These are phyloP conservation scores for Hemisphaericaspora lyxosophila DNA, from an alignment of 1,139 yeast genomes.

Conservation along the genomic window DNA sequence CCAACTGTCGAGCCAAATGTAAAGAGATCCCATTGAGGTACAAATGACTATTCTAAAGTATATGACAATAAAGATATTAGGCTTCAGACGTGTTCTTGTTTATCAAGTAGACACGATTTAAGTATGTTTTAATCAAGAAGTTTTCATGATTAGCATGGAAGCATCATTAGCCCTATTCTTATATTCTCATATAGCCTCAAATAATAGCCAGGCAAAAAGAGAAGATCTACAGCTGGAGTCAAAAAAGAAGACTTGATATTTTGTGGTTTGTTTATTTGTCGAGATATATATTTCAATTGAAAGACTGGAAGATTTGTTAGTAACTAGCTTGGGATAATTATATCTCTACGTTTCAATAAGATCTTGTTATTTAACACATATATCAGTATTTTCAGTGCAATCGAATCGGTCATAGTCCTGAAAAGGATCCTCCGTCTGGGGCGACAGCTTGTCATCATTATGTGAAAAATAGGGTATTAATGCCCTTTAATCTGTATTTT, in stretches of 20 bases:
- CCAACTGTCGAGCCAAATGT: too few species aligned
- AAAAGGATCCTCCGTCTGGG: slow-evolving; percentile 59
- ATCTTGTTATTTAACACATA: background rate
- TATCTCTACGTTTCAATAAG: too few species aligned
- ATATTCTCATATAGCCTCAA: background rate
- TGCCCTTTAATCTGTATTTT: background rate
- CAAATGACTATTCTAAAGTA: background rate
- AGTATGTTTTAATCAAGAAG: slow-evolving; percentile 41
- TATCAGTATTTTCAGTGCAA: slow-evolving; percentile 56
- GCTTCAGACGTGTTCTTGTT: slow-evolving; percentile 22
- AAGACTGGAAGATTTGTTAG: background rate
- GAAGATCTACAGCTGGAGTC: background rate
- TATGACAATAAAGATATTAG: slow-evolving; percentile 1
- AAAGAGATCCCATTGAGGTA: too few species aligned
- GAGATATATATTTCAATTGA: background rate
- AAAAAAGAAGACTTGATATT: too few species aligned
- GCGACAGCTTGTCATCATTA: slow-evolving; percentile 54
- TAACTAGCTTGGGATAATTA: too few species aligned
- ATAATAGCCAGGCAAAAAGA: background rate
- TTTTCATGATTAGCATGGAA: slow-evolving; percentile 55
- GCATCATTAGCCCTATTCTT: slow-evolving; percentile 40
- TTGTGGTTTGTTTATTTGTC: background rate
- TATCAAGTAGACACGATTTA: slow-evolving; percentile 25
- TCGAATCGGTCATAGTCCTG: slow-evolving; percentile 61
- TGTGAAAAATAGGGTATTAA: slow-evolving; percentile 1